Evolutionary conservation across 2,329 filamentous ascomycete species (phyloP), one percentile per base, ranked within the genome.

Genomic region (Decorospora gaudefroyi): DNA sequence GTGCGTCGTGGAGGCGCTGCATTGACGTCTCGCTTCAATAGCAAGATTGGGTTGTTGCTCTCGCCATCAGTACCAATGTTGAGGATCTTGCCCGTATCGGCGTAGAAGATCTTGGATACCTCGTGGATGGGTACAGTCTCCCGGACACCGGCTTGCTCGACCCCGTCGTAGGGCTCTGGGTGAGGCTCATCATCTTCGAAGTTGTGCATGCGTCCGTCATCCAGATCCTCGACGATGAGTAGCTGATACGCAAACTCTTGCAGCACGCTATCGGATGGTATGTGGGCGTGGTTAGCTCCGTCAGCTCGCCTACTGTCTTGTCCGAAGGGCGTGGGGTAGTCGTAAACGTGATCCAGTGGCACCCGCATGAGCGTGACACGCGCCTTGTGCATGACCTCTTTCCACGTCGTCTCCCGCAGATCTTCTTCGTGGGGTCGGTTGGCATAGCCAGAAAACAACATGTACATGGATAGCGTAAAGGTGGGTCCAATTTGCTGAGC

Each of bases 301-400:
- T 56, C 48, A 7, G 33, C 29, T 27, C 41, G 53, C 13, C 42
- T 41, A 3, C 28, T 42, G 4, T 57, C 39, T n/a, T 47, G 40
- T 13, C 54, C 51, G 12, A 62, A 64, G 0, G 61, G 57, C 0
- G 53, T 49, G 7, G 65, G 69, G 46, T 64, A 75, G 65, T 77
- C 70, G 49, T 82, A 79, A 0, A 79, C 67, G 26, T 77, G 64
- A 28, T 79, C 75, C 21, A 86, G 71, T 0, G 84, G 87, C 0
- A 88, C 81, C 33, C 91, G 80, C 58, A 87, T 80, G 8, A 99
- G 76, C 45, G 90, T 89, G 9, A 96, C 83, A 26, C 85, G 82
- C 12, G 90, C 88, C 69, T 97, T 99, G 74, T 97, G 91, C 49
- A 96, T 85, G 27, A 95, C 90, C 67, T 99, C 92, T 66, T 97